These are phyloP conservation scores for Umbelopsis vinacea DNA, from an alignment of 192 early-diverging fungal species.

Conservation along the genomic window DNA sequence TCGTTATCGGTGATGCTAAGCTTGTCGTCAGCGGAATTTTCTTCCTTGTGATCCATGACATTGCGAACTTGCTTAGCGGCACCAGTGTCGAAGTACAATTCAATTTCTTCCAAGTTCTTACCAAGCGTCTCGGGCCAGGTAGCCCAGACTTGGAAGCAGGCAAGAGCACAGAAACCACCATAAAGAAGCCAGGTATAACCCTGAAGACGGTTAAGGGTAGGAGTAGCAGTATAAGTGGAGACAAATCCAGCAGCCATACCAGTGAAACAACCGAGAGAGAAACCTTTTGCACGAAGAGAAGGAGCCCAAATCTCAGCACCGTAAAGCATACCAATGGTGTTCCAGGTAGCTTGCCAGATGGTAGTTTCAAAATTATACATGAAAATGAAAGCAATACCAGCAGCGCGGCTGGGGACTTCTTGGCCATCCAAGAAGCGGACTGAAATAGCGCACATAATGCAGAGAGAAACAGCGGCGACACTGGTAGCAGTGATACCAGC, in stretches of 20 bases:
- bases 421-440: background rate
- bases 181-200: constrained; percentile 59
- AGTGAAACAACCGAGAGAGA: constrained; percentile 15
- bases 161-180: constrained; percentile 52
- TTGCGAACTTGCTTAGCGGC: background rate
- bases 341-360: constrained; percentile 19
- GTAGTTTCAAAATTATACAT: constrained; percentile 15
- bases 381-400: constrained; percentile 14
- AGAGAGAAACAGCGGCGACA: background rate
- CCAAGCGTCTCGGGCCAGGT: constrained; percentile 83
- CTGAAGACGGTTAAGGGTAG: constrained; percentile 45
- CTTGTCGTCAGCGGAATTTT: background rate
- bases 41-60: background rate
- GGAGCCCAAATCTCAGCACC: constrained; percentile 13
- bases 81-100: constrained; percentile 22
- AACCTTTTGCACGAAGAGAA: constrained; percentile 10
- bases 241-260: constrained; percentile 4
- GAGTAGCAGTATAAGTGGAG: background rate
- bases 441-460: constrained; percentile 13
- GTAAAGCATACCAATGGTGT: constrained; percentile 24
- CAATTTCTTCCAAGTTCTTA: constrained; percentile 66
- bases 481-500: constrained; percentile 10
- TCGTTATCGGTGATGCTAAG: background rate
- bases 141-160: constrained; percentile 61
- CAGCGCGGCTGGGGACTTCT: background rate